Conservation (phyloP, 225 moss, liverwort and hornwort genomes). For the Antitrichia curtipendula region DNA sequence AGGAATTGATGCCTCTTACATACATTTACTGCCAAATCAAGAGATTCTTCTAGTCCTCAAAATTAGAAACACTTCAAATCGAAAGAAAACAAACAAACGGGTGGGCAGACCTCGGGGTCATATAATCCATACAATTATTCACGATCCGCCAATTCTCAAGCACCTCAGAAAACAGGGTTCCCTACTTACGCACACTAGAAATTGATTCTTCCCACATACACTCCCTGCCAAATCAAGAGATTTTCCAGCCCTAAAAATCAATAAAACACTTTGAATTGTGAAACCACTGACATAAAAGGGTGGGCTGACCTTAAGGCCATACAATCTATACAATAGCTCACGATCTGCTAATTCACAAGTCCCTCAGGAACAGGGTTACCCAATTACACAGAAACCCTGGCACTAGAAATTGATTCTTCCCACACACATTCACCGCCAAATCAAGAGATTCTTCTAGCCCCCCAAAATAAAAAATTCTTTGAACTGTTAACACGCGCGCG, state of each 20-base stretch:
- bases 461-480: background rate
- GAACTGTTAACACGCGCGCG: background rate
- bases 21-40: background rate
- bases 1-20: background rate
- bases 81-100: background rate
- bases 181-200: background rate
- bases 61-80: background rate
- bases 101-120: slow-evolving; percentile 23
- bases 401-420: background rate
- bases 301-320: slow-evolving; percentile 16
- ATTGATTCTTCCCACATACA: background rate
- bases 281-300: background rate
- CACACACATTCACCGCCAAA: background rate
- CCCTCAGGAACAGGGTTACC: background rate
- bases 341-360: background rate
- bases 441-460: background rate
- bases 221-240: background rate
- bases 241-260: background rate
- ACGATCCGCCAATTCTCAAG: background rate
- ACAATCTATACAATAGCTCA: background rate
- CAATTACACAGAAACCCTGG: background rate
- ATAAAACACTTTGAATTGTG: background rate
- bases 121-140: background rate
- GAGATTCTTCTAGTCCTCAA: background rate
- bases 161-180: background rate